Evolutionary conservation across 352 stramenopile genomes (phyloP), one percentile per base, ranked within the genome.

Genomic region (Globisporangium alternatum): DNA sequence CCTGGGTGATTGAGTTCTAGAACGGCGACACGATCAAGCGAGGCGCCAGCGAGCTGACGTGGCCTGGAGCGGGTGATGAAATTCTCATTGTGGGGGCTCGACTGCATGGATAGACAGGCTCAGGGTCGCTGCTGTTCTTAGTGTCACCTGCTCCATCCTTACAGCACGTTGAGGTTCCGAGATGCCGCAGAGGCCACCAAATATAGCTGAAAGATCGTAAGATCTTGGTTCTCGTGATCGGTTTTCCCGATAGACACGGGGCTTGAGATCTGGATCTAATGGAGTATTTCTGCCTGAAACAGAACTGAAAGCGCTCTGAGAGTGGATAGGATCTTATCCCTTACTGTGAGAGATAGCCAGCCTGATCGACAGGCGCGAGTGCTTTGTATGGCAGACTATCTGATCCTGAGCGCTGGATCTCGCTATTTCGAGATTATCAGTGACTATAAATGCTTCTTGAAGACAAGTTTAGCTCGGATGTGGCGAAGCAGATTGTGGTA

Each of bases 71-170:
- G 17, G 51, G 25, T 35, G 37, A 59, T 49, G 48, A 41, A 60
- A 60, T 45, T 65, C n/a, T 21, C 51, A 60, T 65, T 65, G 22
- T 51, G 39, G 25, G 51, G 30, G 51, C 51, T 57, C 19, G 41
- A 5, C 43, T 48, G 17, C 43, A n/a, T 55, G 25, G 48, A 13
- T 31, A 37, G 25, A n/a, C 25, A 21, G 13, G 25, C 2, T 37
- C 48, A 33, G n/a, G n/a, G 9, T 31, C 21, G 13, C 6, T 15
- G 25, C 48, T 55, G 48, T 2, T 41, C 8, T 52, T 28, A n/a
- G 45, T 10, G 22, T 45, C 12, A 3, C 44, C 44, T 51, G 22
- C 47, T 3, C 22, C 33, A 39, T 39, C 33, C 1, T 39, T 39
- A 39, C 5, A 39, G 12, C 22, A 35, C 7, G 51, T 37, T 56